phyloP scores from a whole-genome alignment of 2,329 filamentous ascomycete species.

The Aspergillus glaucus region DNA sequence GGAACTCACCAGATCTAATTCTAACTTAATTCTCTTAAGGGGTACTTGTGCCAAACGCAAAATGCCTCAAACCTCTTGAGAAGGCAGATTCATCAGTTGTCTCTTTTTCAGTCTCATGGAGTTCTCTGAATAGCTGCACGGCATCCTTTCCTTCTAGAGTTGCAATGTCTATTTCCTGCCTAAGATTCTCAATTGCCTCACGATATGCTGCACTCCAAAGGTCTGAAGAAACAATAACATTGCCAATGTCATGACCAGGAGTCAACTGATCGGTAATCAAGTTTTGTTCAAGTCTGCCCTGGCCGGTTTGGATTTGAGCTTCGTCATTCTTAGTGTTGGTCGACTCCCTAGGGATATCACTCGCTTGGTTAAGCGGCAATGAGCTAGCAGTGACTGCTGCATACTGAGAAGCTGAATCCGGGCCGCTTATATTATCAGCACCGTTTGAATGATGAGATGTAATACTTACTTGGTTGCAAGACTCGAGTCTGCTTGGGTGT shows the following conservation, averaged over 20 bases:
- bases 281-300: neutral
- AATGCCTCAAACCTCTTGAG: slow-evolving; percentile 9
- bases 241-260: slow-evolving; percentile 1
- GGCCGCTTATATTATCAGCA: slow-evolving; percentile 1
- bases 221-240: slow-evolving; percentile 7
- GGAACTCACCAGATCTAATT: slow-evolving; percentile 19
- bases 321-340: neutral
- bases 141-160: slow-evolving; percentile 20
- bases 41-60: slow-evolving; percentile 11
- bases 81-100: slow-evolving; percentile 16
- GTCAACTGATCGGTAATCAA: neutral
- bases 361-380: slow-evolving; percentile 1
- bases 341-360: neutral
- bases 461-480: slow-evolving; percentile 4
- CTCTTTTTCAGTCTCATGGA: slow-evolving; percentile 17
- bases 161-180: slow-evolving; percentile 18
- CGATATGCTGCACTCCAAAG: slow-evolving; percentile 24
- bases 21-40: slow-evolving; percentile 12
- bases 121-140: slow-evolving; percentile 18
- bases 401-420: neutral
- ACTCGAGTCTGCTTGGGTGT: neutral
- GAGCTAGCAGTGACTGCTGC: neutral
- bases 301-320: neutral
- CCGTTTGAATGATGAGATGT: neutral
- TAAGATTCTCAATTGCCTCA: slow-evolving; percentile 20